Percentiles rank a stretch among this genome's conserved stretches.
These are phyloP conservation scores for Yamadazyma dendronema DNA, from an alignment of 1,139 yeast genomes.

Conservation along the genomic window DNA sequence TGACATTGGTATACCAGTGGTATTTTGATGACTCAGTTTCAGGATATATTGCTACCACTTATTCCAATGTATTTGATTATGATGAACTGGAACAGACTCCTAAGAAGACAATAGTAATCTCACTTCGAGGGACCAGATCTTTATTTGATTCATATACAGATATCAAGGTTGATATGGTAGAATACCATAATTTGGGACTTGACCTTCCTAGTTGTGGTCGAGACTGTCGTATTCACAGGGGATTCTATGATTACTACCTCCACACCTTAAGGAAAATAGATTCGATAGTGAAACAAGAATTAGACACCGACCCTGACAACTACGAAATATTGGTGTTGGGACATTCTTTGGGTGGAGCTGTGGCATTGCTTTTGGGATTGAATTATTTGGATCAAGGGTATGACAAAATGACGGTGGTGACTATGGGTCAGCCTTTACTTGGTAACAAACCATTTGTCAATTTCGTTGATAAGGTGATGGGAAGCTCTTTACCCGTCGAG, in stretches of 20 bases:
- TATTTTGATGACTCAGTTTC: slow-evolving; percentile 38
- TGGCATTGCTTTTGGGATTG: slow-evolving; percentile 39
- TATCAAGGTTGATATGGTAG: slow-evolving; percentile 38
- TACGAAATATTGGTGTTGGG: slow-evolving; percentile 44
- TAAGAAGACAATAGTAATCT: slow-evolving; percentile 36
- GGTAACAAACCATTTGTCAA: slow-evolving; percentile 42
- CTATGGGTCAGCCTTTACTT: slow-evolving; percentile 53
- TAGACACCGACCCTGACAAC: slow-evolving; percentile 19
- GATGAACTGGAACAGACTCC: slow-evolving; percentile 5
- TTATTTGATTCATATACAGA: slow-evolving; percentile 47
- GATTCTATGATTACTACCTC: slow-evolving; percentile 38
- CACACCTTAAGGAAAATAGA: slow-evolving; percentile 32
- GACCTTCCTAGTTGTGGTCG: slow-evolving; percentile 31
- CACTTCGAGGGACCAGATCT: slow-evolving; percentile 50
- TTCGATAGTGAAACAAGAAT: slow-evolving; percentile 22
- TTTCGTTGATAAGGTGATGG: slow-evolving; percentile 38
- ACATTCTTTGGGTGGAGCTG: slow-evolving; percentile 54
- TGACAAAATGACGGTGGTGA: slow-evolving; percentile 33
- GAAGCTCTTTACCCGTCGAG: slow-evolving; percentile 22
- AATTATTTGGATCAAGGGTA: slow-evolving; percentile 37
- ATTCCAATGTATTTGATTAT: slow-evolving; percentile 26
- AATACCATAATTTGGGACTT: slow-evolving; percentile 26
- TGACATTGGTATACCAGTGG: slow-evolving; percentile 48
- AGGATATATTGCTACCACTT: slow-evolving; percentile 40
- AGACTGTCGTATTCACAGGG: slow-evolving; percentile 47